These are phyloP conservation scores for Cyclotella kingstonii DNA, from an alignment of 108 stramenopile genomes.

Conservation along the genomic window DNA sequence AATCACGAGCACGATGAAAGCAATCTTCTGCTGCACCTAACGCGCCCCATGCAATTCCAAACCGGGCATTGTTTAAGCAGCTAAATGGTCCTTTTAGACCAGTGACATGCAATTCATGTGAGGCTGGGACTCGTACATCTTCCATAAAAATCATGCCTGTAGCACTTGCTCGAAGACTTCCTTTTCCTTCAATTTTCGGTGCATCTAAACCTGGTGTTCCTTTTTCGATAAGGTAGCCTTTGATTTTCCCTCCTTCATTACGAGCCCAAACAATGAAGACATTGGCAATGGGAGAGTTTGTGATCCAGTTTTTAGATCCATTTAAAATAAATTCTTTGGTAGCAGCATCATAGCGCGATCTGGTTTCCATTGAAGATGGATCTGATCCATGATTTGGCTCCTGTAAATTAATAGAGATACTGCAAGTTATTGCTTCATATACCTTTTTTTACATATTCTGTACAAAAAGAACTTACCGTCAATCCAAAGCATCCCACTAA, in stretches of 20 bases:
- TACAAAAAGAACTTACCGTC: slow-evolving; percentile 52
- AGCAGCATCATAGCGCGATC: slow-evolving; percentile 62
- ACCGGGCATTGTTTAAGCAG: slow-evolving; percentile 95
- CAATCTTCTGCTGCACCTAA: slow-evolving; percentile 95
- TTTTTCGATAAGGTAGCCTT: slow-evolving; percentile 90
- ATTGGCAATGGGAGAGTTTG: slow-evolving; percentile 94
- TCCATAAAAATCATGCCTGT: slow-evolving; percentile 96
- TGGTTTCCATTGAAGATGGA: slow-evolving; percentile 90
- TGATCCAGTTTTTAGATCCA: slow-evolving; percentile 98
- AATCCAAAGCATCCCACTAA: slow-evolving; percentile 94
- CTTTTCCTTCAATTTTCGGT: slow-evolving; percentile 91
- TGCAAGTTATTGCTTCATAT: too few species aligned
- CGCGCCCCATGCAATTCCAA: slow-evolving; percentile 93
- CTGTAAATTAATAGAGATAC: too few species aligned
- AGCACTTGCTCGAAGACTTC: slow-evolving; percentile 75
- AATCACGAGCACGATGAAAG: slow-evolving; percentile 78
- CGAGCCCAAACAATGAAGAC: slow-evolving; percentile 92
- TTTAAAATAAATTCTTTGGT: slow-evolving; percentile 86
- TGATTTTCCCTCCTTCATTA: slow-evolving; percentile 71
- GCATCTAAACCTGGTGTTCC: slow-evolving; percentile 76
- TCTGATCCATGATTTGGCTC: slow-evolving; percentile 96
- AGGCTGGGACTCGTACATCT: slow-evolving; percentile 76
- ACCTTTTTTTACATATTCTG: too few species aligned
- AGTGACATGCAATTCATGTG: slow-evolving; percentile 51
- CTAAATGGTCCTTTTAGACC: slow-evolving; percentile 88